Conservation (phyloP, 2,329 filamentous ascomycete species). For the Botrytis byssoidea region DNA sequence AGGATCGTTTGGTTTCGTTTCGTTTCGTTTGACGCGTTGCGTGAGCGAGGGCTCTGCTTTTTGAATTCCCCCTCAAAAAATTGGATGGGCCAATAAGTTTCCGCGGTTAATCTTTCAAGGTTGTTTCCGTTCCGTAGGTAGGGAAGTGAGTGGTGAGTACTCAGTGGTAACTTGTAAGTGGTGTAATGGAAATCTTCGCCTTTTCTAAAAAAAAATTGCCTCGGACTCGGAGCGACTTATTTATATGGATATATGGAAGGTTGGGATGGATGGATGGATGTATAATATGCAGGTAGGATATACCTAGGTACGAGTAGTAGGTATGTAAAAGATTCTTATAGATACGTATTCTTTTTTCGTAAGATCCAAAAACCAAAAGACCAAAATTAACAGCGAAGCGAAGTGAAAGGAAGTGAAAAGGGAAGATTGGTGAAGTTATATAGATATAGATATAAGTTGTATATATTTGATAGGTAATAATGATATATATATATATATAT, state of each 20-base stretch:
- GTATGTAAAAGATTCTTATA: neutral
- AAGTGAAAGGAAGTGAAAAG: neutral
- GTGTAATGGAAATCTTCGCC: neutral
- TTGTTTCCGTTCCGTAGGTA: neutral
- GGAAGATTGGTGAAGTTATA: neutral
- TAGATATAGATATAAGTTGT: neutral
- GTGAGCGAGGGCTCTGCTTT: neutral
- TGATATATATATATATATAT: no score
- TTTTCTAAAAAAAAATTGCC: neutral
- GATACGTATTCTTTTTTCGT: neutral
- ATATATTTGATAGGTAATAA: neutral
- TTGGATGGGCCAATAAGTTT: neutral
- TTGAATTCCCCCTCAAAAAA: neutral
- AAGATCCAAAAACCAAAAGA: neutral
- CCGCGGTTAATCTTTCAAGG: neutral
- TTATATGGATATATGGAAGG: neutral
- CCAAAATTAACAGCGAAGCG: neutral
- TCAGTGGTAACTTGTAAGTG: neutral
- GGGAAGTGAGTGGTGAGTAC: neutral
- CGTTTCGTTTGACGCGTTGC: constrained; percentile 15
- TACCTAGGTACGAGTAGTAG: neutral
- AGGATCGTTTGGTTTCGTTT: neutral
- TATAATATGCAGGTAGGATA: neutral
- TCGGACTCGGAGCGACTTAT: neutral
- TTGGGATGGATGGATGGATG: neutral